Percentiles rank a stretch among this genome's conserved stretches.
phyloP scores from a whole-genome alignment of 768 basidiomycete species.

The Strobilomyces echinocephalus region DNA sequence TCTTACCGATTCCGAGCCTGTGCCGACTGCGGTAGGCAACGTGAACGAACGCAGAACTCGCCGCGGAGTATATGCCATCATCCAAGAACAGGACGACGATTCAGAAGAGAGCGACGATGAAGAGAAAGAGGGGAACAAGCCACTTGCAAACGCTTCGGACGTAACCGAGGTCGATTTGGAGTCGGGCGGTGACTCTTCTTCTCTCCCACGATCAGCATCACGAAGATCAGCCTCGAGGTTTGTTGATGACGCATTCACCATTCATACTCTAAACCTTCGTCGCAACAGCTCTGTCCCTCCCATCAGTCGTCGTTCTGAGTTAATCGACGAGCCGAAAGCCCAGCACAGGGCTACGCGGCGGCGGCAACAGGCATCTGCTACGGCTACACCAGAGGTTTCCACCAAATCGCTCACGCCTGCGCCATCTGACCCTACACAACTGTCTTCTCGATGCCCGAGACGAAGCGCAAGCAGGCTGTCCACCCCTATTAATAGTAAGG shows the following conservation, averaged over 20 bases:
- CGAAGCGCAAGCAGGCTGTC: constrained; percentile 30
- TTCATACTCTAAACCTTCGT: constrained; percentile 12
- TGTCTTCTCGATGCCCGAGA: constrained; percentile 28
- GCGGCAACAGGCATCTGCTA: constrained; percentile 43
- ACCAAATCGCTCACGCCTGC: constrained; percentile 38
- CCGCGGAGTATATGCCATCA: constrained; percentile 74
- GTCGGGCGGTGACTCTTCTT: constrained; percentile 29
- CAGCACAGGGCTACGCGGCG: constrained; percentile 55
- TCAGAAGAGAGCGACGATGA: constrained; percentile 61
- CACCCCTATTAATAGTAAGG: constrained; percentile 29
- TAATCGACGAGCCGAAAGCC: constrained; percentile 21
- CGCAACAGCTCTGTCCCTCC: constrained; percentile 24
- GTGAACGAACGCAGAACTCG: constrained; percentile 78
- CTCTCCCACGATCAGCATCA: constrained; percentile 19
- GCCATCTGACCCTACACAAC: constrained; percentile 23
- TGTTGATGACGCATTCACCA: constrained; percentile 7
- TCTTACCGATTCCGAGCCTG: constrained; percentile 38
- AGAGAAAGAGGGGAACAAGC: constrained; percentile 42
- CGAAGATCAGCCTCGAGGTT: constrained; percentile 27
- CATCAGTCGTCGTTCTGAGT: constrained; percentile 27
- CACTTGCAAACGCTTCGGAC: constrained; percentile 44
- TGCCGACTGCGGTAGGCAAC: constrained; percentile 50
- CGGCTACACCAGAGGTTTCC: constrained; percentile 44
- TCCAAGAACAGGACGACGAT: constrained; percentile 54
- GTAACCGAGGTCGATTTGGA: constrained; percentile 53